Conservation (phyloP, 192 early-diverging fungal genomes). For the Gryganskiella cystojenkinii region DNA sequence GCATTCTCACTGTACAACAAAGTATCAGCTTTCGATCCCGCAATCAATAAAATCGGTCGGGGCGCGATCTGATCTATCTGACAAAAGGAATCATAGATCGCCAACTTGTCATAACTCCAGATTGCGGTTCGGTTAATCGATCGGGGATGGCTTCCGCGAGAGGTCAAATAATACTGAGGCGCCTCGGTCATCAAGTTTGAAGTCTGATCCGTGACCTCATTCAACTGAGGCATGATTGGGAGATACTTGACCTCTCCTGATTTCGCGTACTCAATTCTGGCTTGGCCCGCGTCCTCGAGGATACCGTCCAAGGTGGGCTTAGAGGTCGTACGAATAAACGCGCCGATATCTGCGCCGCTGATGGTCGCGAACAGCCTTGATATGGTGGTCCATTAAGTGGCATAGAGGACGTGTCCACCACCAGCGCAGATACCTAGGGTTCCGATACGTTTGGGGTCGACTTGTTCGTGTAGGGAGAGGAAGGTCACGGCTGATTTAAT, state of each 20-base stretch:
- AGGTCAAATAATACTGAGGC: slow-evolving; percentile 31
- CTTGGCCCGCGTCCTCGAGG: slow-evolving; percentile 12
- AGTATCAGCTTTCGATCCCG: slow-evolving; percentile 39
- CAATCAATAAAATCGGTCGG: slow-evolving; percentile 27
- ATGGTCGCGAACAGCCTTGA: slow-evolving; percentile 28
- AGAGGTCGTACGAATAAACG: slow-evolving; percentile 4
- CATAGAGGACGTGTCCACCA: slow-evolving; percentile 22
- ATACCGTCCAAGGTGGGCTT: slow-evolving; percentile 6
- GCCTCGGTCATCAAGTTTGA: slow-evolving; percentile 18
- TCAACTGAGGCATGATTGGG: slow-evolving; percentile 1
- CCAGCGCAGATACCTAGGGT: slow-evolving; percentile 40
- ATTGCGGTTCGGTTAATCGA: slow-evolving; percentile 15
- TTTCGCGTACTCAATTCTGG: slow-evolving; percentile 25
- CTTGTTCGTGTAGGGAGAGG: slow-evolving; percentile 12
- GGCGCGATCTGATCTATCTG: slow-evolving; percentile 19
- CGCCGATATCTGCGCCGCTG: slow-evolving; percentile 15
- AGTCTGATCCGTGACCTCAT: slow-evolving; percentile 11
- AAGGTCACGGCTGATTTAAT: slow-evolving; percentile 32
- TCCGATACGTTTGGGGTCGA: slow-evolving; percentile 26
- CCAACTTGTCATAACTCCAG: slow-evolving; percentile 25
- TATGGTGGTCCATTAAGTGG: slow-evolving; percentile 19
- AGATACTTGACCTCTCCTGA: slow-evolving; percentile 19
- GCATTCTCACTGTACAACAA: slow-evolving; percentile 24
- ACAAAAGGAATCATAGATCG: slow-evolving; percentile 22
- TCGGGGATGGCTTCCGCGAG: slow-evolving; percentile 25